These are phyloP conservation scores for Fusarium neocosmosporiellum DNA, from an alignment of 2,329 filamentous ascomycete genomes.

Conservation along the genomic window DNA sequence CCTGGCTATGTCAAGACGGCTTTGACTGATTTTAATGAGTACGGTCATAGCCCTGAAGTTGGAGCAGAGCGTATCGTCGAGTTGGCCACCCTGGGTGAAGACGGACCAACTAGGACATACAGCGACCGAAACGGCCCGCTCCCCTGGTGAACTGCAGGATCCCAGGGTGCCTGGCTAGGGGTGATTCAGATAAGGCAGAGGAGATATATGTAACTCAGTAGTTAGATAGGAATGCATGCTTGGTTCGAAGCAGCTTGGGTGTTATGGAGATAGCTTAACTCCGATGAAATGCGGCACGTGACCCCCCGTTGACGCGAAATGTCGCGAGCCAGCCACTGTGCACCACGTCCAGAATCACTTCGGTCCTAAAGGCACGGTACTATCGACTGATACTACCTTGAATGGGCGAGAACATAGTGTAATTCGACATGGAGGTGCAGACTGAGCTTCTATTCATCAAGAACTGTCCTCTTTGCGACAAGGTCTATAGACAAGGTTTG, in stretches of 20 bases:
- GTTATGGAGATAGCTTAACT: not conserved
- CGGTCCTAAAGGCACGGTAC: not conserved
- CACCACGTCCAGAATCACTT: not conserved
- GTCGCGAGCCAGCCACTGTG: not conserved
- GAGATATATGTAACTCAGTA: not conserved
- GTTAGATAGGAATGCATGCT: not conserved
- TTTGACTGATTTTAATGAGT: slow-evolving; percentile 34
- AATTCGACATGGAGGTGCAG: not conserved
- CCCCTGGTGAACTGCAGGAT: slow-evolving; percentile 23
- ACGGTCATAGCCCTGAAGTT: slow-evolving; percentile 34
- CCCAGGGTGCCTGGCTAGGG: not conserved
- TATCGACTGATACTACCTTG: not conserved
- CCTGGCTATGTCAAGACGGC: slow-evolving; percentile 51
- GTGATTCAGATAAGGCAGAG: not conserved
- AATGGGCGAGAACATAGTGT: rapidly evolving
- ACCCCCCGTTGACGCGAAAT: not conserved
- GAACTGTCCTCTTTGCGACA: slow-evolving; percentile 35
- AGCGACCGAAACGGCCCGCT: slow-evolving; percentile 40
- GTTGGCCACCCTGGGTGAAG: slow-evolving; percentile 44
- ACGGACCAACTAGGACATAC: slow-evolving; percentile 46
- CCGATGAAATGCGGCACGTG: not conserved
- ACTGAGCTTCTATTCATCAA: not conserved
- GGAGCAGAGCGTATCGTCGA: slow-evolving; percentile 46
- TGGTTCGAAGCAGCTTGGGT: not conserved
- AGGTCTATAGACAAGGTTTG: slow-evolving; percentile 36